Evolutionary conservation across 345 rosid genomes (phyloP).

Genomic region (Turritis glabra): DNA sequence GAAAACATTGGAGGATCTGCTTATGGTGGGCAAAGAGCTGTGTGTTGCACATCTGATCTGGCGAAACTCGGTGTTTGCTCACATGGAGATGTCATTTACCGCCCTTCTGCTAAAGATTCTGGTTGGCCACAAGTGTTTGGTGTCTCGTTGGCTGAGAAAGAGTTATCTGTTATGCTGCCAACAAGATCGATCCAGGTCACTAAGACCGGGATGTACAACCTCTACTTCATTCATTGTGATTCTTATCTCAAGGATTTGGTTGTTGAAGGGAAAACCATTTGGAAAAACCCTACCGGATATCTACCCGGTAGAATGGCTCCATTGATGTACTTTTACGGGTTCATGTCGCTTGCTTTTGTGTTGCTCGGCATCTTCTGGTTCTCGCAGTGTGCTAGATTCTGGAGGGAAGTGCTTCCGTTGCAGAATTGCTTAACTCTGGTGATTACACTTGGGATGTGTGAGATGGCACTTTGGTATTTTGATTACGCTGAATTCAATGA

Average conservation of each 20-base stretch:
- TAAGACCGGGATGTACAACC: slow-evolving; percentile 90
- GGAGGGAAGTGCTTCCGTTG: slow-evolving; percentile 88
- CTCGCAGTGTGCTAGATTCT: slow-evolving; percentile 87
- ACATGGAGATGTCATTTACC: slow-evolving; percentile 76
- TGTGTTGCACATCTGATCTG: slow-evolving; percentile 89
- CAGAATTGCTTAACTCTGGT: slow-evolving; percentile 88
- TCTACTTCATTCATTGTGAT: slow-evolving; percentile 91
- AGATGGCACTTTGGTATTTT: slow-evolving; percentile 97
- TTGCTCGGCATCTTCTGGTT: slow-evolving; percentile 90
- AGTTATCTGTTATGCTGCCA: slow-evolving; percentile 52
- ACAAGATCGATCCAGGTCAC: slow-evolving; percentile 60
- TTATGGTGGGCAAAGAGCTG: slow-evolving; percentile 97
- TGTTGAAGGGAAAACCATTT: slow-evolving; percentile 80
- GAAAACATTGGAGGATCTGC: slow-evolving; percentile 93
- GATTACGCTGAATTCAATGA: slow-evolving; percentile 89
- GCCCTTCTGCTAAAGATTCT: slow-evolving; percentile 63
- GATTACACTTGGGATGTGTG: slow-evolving; percentile 89
- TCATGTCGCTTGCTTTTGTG: slow-evolving; percentile 89
- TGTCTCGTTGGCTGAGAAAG: slow-evolving; percentile 52
- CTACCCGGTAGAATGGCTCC: slow-evolving; percentile 99
- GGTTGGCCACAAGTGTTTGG: slow-evolving; percentile 81
- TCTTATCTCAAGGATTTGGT: slow-evolving; percentile 58
- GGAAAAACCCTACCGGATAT: slow-evolving; percentile 95
- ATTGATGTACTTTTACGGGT: slow-evolving; percentile 78
- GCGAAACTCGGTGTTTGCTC: slow-evolving; percentile 82